Base-by-base conservation (phyloP, 1,284 basidiomycete genomes). In the Irpex lacteus region DNA sequence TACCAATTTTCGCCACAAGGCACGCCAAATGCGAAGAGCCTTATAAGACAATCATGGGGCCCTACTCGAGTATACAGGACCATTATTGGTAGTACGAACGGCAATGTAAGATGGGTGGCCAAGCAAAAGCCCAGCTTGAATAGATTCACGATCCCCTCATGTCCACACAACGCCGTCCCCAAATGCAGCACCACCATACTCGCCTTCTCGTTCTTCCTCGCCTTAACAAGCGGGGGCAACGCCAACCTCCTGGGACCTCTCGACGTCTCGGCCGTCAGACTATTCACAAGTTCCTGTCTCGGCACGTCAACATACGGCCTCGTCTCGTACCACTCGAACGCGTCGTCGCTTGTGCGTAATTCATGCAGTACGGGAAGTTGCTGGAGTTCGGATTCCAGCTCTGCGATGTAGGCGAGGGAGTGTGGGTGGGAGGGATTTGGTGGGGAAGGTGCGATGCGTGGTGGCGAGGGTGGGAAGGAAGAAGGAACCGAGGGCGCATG, bases 171-270 rank as follows among this genome's bases (percentile, higher is more conserved):
- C 4, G 89, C 90, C 44, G 92, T 79, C 1, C 96, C 96, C 6
- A 98, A 81, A 73, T 98, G 96, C 1, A 95, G 66, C 32, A 98
- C 78, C 11, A 87, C 81, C 64, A 88, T 72, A 5, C 85, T 84
- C 76, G 94, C 90, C 8, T 79, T 82, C 73, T 94, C 92, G 75
- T 97, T 92, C 64, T 80, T 80, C 70, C 3, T 4, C 18, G 86
- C 86, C 18, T 95, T 83, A 5, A 94, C 84, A 2, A 97, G 70
- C 1, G 95, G 94, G 19, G 84, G 80, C 59, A 96, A 75, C 0
- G 94, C 92, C 4, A 98, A 82, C 76, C 87, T 91, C 8, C 93
- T 92, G n/a, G 95, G 94, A 0, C 95, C 96, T 26, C 88, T 81
- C 21, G 98, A 82, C 1, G 94, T 85, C 8, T 95, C 96, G 0